A percentile compares a stretch with the other conserved stretches of the same genome.
phyloP scores from a whole-genome alignment of 2,329 filamentous ascomycete genomes.

The Microsporum audouinii region DNA sequence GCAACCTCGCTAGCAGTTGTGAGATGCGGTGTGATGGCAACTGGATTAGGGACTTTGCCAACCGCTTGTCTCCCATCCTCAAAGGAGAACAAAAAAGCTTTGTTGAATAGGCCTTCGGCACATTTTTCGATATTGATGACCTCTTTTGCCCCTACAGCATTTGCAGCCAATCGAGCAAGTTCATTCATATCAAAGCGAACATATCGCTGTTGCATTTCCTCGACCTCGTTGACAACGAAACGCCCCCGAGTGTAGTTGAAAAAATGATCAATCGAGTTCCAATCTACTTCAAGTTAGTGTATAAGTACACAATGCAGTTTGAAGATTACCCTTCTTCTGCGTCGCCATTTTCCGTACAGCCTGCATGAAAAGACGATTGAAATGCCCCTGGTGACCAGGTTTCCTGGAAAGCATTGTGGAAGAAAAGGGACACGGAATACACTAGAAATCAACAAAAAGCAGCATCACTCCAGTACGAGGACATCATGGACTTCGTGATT shows the following conservation, averaged over 20 bases:
- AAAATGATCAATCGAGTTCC: slow-evolving; percentile 18
- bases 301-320: neutral
- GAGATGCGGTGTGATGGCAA: slow-evolving; percentile 16
- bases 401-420: neutral
- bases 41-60: slow-evolving; percentile 22
- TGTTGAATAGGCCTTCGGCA: slow-evolving; percentile 24
- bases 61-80: slow-evolving; percentile 23
- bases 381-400: neutral
- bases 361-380: neutral
- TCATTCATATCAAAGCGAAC: slow-evolving; percentile 25
- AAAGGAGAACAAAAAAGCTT: slow-evolving; percentile 27
- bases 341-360: neutral
- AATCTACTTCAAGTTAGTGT: slow-evolving; percentile 13
- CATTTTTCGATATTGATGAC: slow-evolving; percentile 26
- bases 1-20: slow-evolving; percentile 19
- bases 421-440: neutral
- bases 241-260: slow-evolving; percentile 8
- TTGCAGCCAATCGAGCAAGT: slow-evolving; percentile 23
- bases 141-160: slow-evolving; percentile 19
- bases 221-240: slow-evolving; percentile 4
- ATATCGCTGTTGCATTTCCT: slow-evolving; percentile 3
- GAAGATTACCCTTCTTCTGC: neutral
- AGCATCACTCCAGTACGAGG: too few relatives aligned
- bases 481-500: too few relatives aligned
- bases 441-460: too few relatives aligned